These are phyloP conservation scores for Mangifera indica DNA, from an alignment of 345 rosid species.

Conservation along the genomic window DNA sequence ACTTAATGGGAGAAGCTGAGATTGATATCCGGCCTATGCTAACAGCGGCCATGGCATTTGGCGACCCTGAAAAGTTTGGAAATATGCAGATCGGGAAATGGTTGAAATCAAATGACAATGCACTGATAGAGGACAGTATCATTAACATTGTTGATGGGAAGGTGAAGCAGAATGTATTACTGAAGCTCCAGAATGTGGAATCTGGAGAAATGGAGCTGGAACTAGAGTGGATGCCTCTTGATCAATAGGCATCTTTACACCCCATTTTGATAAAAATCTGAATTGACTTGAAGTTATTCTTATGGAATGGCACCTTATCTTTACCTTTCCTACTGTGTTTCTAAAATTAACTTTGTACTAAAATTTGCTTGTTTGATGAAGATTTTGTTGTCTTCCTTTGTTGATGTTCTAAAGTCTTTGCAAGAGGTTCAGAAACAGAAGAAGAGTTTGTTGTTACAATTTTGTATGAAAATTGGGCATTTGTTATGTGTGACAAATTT, in stretches of 20 bases:
- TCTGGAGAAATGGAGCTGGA: slow-evolving; percentile 78
- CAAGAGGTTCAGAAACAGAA: neutral
- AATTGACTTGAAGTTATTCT: neutral
- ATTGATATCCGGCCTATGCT: slow-evolving; percentile 87
- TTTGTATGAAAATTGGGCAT: no score
- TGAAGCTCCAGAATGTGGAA: slow-evolving; percentile 96
- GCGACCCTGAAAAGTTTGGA: slow-evolving; percentile 86
- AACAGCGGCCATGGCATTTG: slow-evolving; percentile 91
- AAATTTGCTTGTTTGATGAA: neutral
- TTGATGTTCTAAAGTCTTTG: neutral
- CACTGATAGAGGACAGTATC: slow-evolving; percentile 78
- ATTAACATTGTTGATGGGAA: slow-evolving; percentile 88
- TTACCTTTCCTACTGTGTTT: slow-evolving; percentile 5
- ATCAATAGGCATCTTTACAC: slow-evolving; percentile 40
- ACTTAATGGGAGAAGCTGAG: slow-evolving; percentile 98
- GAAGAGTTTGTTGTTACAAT: slow-evolving; percentile 2
- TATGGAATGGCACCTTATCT: neutral
- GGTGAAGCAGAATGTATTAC: slow-evolving; percentile 68
- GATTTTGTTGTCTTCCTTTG: neutral
- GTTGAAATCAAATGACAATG: slow-evolving; percentile 82
- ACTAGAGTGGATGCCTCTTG: slow-evolving; percentile 79
- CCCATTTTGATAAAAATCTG: slow-evolving; percentile 14
- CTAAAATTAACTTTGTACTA: slow-evolving; percentile 1
- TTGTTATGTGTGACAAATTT: no score
- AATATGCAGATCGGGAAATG: slow-evolving; percentile 97